A percentile compares a stretch with the other conserved stretches of the same genome.
phyloP scores from a whole-genome alignment of 331 rosid genomes.

The Pyracantha coccinea region DNA sequence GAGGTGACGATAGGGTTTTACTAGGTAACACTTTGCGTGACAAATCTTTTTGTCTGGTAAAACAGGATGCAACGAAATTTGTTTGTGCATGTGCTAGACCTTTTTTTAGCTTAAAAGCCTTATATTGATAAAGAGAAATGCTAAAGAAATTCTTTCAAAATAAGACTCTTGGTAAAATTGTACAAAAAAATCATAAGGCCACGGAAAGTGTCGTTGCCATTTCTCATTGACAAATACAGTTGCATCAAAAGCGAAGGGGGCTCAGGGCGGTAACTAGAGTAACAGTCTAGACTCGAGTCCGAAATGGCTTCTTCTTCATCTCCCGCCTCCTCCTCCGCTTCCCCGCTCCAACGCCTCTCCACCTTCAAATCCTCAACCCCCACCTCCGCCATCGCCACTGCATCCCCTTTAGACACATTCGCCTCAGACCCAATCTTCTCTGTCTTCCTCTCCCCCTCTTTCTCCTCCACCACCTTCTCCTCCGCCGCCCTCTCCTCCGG shows the following conservation, averaged over 20 bases:
- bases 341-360: slow-evolving; percentile 84
- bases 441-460: slow-evolving; percentile 73
- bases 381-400: background rate
- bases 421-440: slow-evolving; percentile 90
- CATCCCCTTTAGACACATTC: slow-evolving; percentile 71
- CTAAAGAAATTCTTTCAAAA: too few relatives aligned
- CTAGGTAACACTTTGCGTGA: too few relatives aligned
- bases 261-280: background rate
- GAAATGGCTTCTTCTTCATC: slow-evolving; percentile 2
- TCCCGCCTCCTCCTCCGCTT: slow-evolving; percentile 28
- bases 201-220: too few relatives aligned
- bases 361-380: slow-evolving; percentile 46
- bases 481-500: slow-evolving; percentile 99
- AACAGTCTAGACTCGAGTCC: background rate
- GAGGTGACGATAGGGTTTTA: too few relatives aligned
- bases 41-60: too few relatives aligned
- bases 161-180: too few relatives aligned
- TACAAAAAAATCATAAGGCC: background rate
- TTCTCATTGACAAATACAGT: too few relatives aligned
- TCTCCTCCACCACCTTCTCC: slow-evolving; percentile 88
- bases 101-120: too few relatives aligned
- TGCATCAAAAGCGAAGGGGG: background rate
- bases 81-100: too few relatives aligned
- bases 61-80: too few relatives aligned
- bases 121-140: too few relatives aligned